Evolutionary conservation across 306 rosid species (phyloP).

Genomic region (Gleditsia sinensis): DNA sequence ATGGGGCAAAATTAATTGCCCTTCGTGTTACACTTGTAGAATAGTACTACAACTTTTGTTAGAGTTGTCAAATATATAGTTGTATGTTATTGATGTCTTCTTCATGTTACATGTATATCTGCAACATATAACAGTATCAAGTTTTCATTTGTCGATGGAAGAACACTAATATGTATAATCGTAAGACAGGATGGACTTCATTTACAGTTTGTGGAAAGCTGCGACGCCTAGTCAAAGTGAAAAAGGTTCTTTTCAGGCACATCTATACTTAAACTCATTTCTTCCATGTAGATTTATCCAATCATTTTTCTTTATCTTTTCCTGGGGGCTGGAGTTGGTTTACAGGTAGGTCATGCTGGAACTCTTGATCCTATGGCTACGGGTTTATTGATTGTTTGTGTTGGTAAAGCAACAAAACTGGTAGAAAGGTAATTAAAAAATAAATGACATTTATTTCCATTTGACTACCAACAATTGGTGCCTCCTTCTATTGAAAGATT

Average conservation of each 20-base stretch:
- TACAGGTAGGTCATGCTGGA: constrained; percentile 97
- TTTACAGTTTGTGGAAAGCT: constrained; percentile 96
- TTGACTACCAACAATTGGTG: constrained; percentile 7
- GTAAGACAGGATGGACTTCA: constrained; percentile 88
- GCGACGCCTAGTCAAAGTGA: constrained; percentile 91
- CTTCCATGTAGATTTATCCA: constrained; percentile 13
- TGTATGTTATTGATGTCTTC: background rate
- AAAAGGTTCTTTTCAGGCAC: constrained; percentile 59
- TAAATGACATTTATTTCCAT: constrained; percentile 21
- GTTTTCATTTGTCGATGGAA: constrained; percentile 1
- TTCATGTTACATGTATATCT: background rate
- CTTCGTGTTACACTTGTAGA: background rate
- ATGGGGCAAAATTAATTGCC: background rate
- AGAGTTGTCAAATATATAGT: constrained; percentile 4
- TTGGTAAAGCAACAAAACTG: constrained; percentile 92
- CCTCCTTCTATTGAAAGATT: constrained; percentile 20
- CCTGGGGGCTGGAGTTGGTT: constrained; percentile 14
- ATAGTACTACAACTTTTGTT: background rate
- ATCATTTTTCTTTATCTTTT: background rate
- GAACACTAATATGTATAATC: constrained; percentile 24
- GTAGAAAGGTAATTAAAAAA: constrained; percentile 64
- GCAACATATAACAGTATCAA: background rate
- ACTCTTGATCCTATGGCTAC: constrained; percentile 99
- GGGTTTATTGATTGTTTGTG: constrained; percentile 92
- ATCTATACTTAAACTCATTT: background rate